Conservation (phyloP, 345 rosid genomes). For the Pugionium dolabratum region DNA sequence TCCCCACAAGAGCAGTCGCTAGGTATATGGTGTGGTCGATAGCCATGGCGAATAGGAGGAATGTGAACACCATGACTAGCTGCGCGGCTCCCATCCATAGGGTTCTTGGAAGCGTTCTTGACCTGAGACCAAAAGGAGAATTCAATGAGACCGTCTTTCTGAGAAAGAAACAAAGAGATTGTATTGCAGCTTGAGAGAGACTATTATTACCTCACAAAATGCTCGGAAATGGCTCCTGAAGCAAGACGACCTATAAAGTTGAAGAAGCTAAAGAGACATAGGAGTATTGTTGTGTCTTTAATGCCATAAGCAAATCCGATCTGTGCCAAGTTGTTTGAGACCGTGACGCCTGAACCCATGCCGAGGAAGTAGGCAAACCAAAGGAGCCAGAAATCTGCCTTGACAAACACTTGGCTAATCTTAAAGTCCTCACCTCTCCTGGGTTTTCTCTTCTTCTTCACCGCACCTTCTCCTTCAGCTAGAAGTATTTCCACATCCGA, state of each 20-base stretch:
- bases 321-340: slow-evolving; percentile 95
- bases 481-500: slow-evolving; percentile 65
- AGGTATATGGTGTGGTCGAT: slow-evolving; percentile 55
- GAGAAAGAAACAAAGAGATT: not conserved
- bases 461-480: slow-evolving; percentile 82
- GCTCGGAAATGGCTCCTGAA: slow-evolving; percentile 79
- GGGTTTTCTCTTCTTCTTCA: slow-evolving; percentile 72
- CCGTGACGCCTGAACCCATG: slow-evolving; percentile 85
- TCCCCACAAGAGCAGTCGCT: slow-evolving; percentile 69
- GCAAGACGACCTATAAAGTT: slow-evolving; percentile 86
- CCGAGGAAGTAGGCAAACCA: slow-evolving; percentile 85
- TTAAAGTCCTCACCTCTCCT: slow-evolving; percentile 88
- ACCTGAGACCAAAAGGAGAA: slow-evolving; percentile 38
- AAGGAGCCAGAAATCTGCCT: slow-evolving; percentile 99
- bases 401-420: slow-evolving; percentile 67
- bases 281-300: slow-evolving; percentile 67
- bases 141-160: not conserved
- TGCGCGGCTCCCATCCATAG: slow-evolving; percentile 67
- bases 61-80: slow-evolving; percentile 55
- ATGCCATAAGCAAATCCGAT: slow-evolving; percentile 76
- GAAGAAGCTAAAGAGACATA: slow-evolving; percentile 78
- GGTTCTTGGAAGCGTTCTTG: slow-evolving; percentile 69
- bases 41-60: slow-evolving; percentile 62
- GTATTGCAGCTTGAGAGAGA: not conserved
- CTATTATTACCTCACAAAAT: slow-evolving; percentile 69